Base-by-base conservation (phyloP, 2,329 filamentous ascomycete species). In the Rutstroemia sp. region DNA sequence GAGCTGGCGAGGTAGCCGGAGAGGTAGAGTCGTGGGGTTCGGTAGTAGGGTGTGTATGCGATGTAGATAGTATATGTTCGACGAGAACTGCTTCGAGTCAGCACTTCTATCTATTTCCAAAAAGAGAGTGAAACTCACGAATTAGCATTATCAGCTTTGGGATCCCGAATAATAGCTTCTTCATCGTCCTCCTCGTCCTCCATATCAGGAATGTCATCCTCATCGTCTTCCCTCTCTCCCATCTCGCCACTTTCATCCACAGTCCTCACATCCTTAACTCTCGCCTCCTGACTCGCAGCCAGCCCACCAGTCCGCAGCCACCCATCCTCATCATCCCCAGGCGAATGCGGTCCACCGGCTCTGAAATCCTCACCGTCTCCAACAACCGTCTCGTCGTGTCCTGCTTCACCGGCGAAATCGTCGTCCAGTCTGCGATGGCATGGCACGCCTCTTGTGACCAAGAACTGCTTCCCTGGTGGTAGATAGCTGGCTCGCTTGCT, bases 11-110 rank as follows among this genome's bases (percentile, higher is more conserved):
- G 77, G 73, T 97, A 97, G 66, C 94, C 94, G 0, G 91, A 95
- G 48, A 99, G 84, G 73, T 96, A 99, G 67, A 97, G 83, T 36
- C 94, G 89, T 0, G 94, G 94, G 4, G 94, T 97, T 64, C 90
- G 88, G 75, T 97, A 99, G 77, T 95, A 96, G 39, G 92, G 88
- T 4, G 92, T 89, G 76, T 99, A 99, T 74, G 91, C 94, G 68
- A 99, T 97, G 79, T 99, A 99, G 63, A 99, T 86, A 46, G 88
- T 96, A 73, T 99, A 99, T n/a, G 89, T 95, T 64, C 94, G 88
- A 51, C 89, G 81, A 54, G 88, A 86, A 57, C 89, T 95, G 27
- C 48, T 30, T 38, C 19, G 8, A 23, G 5, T 23, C 21, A 5
- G 14, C 42, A 27, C 52, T 25, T 45, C 5, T 39, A 46, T 56